phyloP scores from a whole-genome alignment of 2,329 filamentous ascomycete species.

The Penicillium sp. region DNA sequence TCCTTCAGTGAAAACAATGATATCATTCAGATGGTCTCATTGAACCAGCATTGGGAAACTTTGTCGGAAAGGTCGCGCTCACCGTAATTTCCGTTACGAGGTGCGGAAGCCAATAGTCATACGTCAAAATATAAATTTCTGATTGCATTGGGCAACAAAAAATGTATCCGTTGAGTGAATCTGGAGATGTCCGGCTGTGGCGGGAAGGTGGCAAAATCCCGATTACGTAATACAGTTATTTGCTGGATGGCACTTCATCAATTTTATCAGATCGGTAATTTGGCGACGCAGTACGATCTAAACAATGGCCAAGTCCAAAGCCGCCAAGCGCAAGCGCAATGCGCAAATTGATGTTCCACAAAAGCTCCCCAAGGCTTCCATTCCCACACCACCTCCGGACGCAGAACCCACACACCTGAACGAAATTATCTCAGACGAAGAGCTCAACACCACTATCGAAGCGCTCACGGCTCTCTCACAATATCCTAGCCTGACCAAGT shows the following conservation, averaged over 20 bases:
- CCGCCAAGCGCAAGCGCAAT: slow-evolving; percentile 34
- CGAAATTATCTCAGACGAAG: slow-evolving; percentile 50
- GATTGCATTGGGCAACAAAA: too few relatives aligned
- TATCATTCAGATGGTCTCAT: slow-evolving; percentile 15
- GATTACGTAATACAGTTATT: background rate
- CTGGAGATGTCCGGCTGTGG: too few relatives aligned
- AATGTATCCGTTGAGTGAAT: too few relatives aligned
- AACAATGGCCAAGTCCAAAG: slow-evolving; percentile 31
- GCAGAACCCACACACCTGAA: slow-evolving; percentile 29
- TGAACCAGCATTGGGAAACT: slow-evolving; percentile 15
- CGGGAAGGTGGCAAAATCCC: background rate
- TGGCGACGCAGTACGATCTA: background rate
- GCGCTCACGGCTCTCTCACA: slow-evolving; percentile 61
- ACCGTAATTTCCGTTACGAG: background rate
- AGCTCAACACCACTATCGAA: slow-evolving; percentile 68
- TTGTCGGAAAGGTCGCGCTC: slow-evolving; percentile 5
- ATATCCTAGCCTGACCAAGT: slow-evolving; percentile 66
- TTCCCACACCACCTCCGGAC: slow-evolving; percentile 29
- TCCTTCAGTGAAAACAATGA: slow-evolving; percentile 6
- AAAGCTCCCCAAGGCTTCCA: slow-evolving; percentile 23
- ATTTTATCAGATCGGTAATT: background rate
- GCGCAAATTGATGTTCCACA: slow-evolving; percentile 28
- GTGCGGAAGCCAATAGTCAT: too few relatives aligned
- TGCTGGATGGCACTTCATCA: background rate
- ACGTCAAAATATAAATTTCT: background rate